These are phyloP conservation scores for Suhomyces terraborum DNA, from an alignment of 1,139 yeast species.

Conservation along the genomic window DNA sequence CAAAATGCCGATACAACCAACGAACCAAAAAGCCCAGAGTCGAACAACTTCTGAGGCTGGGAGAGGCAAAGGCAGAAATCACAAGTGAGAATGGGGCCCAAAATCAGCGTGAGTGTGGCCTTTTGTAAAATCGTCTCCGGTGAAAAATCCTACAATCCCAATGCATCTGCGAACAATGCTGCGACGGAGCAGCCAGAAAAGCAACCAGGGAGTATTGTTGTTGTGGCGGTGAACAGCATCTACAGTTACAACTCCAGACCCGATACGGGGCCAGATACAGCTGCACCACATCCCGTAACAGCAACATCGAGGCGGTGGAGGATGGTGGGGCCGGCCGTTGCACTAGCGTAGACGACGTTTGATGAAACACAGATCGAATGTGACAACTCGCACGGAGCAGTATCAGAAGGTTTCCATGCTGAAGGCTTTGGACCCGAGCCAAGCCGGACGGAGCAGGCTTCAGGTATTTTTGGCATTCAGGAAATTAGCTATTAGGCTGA, in stretches of 20 bases:
- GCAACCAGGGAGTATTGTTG: constrained; percentile 3
- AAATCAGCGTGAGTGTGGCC: constrained; percentile 3
- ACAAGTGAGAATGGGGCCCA: background rate
- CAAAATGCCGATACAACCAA: too few species aligned
- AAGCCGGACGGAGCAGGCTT: background rate
- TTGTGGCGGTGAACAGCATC: constrained; percentile 1
- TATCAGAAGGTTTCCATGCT: background rate
- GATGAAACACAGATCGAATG: background rate
- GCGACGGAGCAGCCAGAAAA: constrained; percentile 1
- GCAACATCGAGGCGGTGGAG: background rate
- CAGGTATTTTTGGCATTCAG: background rate
- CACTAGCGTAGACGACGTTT: background rate
- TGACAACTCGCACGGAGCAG: background rate
- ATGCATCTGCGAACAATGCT: constrained; percentile 4
- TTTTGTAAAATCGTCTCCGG: constrained; percentile 5
- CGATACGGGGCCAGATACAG: too few species aligned
- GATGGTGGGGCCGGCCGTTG: background rate
- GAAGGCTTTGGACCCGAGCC: background rate
- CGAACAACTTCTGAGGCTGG: background rate
- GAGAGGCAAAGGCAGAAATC: background rate
- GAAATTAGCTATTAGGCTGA: too few species aligned
- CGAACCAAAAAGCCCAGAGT: too few species aligned
- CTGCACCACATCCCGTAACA: background rate
- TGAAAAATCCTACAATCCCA: constrained; percentile 4
- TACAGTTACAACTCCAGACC: too few species aligned